A percentile compares a stretch with the other conserved stretches of the same genome.
phyloP scores from a whole-genome alignment of 768 basidiomycete genomes.

The Calocybe indica region DNA sequence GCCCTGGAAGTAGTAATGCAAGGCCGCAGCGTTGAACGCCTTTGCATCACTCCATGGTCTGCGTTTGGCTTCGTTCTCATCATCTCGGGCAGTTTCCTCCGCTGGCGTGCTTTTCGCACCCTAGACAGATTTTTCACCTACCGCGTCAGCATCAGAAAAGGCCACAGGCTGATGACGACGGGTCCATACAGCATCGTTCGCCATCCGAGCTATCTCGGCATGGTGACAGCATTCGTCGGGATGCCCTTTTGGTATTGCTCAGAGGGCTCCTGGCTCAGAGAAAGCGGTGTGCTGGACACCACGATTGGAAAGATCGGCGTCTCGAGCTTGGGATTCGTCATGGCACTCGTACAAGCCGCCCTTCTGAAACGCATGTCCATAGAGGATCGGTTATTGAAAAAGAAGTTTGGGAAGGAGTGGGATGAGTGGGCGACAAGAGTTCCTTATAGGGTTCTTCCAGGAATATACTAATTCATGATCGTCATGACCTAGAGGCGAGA shows the following conservation, averaged over 20 bases:
- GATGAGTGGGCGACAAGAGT: background rate
- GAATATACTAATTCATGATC: background rate
- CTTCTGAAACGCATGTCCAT: conserved; percentile 1
- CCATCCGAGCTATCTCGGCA: conserved; percentile 46
- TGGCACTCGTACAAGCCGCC: background rate
- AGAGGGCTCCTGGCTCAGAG: conserved; percentile 9
- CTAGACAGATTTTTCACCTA: conserved; percentile 47
- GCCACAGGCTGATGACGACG: conserved; percentile 39
- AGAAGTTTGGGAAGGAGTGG: conserved; percentile 1
- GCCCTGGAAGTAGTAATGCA: conserved; percentile 12
- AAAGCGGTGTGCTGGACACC: background rate
- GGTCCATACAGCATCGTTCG: conserved; percentile 44
- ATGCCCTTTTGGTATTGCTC: conserved; percentile 5
- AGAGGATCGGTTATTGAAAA: background rate
- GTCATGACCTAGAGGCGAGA: too few species aligned
- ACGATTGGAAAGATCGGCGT: background rate
- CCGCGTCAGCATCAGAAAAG: conserved; percentile 39
- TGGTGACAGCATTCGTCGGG: conserved; percentile 29
- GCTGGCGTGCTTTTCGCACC: conserved; percentile 36
- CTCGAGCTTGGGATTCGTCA: background rate
- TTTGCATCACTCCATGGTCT: conserved; percentile 24
- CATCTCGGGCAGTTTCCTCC: conserved; percentile 33
- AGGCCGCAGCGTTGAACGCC: conserved; percentile 15
- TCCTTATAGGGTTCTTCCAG: conserved; percentile 1
- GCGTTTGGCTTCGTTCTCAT: conserved; percentile 33